Conservation (phyloP, 108 stramenopile species). For the Skeletonema grethae region DNA sequence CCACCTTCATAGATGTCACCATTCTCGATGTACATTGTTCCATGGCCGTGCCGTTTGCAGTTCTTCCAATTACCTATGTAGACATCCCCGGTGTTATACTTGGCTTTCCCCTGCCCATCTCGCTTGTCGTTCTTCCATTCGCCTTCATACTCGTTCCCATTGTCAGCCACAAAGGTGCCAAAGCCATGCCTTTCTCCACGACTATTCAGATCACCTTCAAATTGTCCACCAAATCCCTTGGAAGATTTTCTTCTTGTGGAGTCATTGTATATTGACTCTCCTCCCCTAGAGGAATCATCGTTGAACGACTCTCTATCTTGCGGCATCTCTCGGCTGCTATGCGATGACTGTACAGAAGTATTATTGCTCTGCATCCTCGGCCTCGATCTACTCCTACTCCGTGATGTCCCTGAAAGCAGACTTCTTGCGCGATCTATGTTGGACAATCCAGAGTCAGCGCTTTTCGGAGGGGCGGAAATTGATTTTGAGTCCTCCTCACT, state of each 20-base stretch:
- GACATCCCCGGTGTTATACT: conserved; percentile 36
- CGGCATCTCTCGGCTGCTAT: conserved; percentile 1
- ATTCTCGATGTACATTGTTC: conserved; percentile 49
- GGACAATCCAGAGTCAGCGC: conserved; percentile 28
- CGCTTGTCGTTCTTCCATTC: conserved; percentile 51
- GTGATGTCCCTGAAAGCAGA: conserved; percentile 17
- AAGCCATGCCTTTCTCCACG: conserved; percentile 47
- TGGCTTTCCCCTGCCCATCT: conserved; percentile 43
- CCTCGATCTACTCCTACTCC: conserved; percentile 17
- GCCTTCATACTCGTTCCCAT: conserved; percentile 49
- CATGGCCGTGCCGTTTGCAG: conserved; percentile 42
- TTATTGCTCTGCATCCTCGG: conserved; percentile 12
- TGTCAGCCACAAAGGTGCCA: conserved; percentile 45
- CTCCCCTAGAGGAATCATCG: conserved; percentile 34
- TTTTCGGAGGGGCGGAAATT: conserved; percentile 2
- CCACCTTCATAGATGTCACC: conserved; percentile 52
- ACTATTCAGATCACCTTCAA: conserved; percentile 46
- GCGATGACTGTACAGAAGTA: neutral
- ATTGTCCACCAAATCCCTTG: conserved; percentile 39
- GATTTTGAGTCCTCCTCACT: conserved; percentile 35
- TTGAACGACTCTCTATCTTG: conserved; percentile 48
- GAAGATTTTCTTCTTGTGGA: conserved; percentile 15
- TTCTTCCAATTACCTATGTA: conserved; percentile 46
- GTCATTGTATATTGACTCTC: conserved; percentile 38
- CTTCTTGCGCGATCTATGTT: conserved; percentile 45